Evolutionary conservation across 805 yeast species (phyloP).

Genomic region (Spathaspora gorwiae): DNA sequence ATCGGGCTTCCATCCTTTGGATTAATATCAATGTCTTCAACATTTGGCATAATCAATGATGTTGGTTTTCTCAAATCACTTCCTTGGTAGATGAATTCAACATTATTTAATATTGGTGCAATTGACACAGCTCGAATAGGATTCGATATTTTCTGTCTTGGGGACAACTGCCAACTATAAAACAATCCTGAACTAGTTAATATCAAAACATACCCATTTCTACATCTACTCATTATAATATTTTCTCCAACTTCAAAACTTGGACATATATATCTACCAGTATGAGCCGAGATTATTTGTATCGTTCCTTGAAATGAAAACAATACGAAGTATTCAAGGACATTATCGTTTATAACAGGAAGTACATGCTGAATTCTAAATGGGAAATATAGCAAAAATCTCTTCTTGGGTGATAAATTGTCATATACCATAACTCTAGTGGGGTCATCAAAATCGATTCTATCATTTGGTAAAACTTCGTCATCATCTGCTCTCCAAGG

Average conservation of each 20-base stretch:
- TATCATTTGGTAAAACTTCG: constrained; percentile 26
- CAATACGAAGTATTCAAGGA: constrained; percentile 44
- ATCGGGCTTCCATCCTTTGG: constrained; percentile 37
- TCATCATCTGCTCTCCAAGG: constrained; percentile 38
- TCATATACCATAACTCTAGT: constrained; percentile 44
- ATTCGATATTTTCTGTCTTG: constrained; percentile 8
- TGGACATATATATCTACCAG: constrained; percentile 46
- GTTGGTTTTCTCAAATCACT: constrained; percentile 5
- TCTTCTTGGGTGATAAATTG: constrained; percentile 24
- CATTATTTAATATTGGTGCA: constrained; percentile 47
- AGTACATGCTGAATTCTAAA: constrained; percentile 46
- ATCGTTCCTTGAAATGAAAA: constrained; percentile 58
- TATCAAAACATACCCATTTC: constrained; percentile 31
- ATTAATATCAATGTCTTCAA: constrained; percentile 28
- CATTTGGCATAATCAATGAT: constrained; percentile 11
- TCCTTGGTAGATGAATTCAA: constrained; percentile 4
- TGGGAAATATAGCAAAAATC: constrained; percentile 39
- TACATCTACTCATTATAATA: constrained; percentile 34
- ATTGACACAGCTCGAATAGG: constrained; percentile 36
- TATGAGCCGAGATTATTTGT: constrained; percentile 37
- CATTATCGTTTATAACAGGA: constrained; percentile 29
- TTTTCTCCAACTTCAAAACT: constrained; percentile 49
- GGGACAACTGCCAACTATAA: constrained; percentile 46
- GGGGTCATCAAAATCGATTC: constrained; percentile 43
- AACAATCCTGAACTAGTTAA: constrained; percentile 50